A percentile compares a stretch with the other conserved stretches of the same genome.
Conservation (phyloP, 225 moss, liverwort and hornwort species). For the Takakia lepidozioides region DNA sequence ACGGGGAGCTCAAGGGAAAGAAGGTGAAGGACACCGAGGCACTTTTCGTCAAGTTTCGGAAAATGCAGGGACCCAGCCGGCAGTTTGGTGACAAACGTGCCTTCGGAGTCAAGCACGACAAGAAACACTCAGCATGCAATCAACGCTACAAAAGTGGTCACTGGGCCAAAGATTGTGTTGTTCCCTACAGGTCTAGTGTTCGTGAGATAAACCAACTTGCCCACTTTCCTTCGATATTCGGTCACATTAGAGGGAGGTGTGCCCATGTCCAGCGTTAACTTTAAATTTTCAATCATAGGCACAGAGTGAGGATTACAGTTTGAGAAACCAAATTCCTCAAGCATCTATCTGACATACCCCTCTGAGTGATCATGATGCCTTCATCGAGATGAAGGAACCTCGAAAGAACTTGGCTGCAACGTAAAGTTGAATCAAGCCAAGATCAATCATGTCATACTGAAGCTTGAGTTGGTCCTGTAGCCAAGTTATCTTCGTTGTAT, state of each 20-base stretch:
- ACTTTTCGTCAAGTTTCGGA: too few relatives aligned
- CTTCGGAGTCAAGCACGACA: neutral
- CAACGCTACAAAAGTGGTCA: neutral
- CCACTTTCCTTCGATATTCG: too few relatives aligned
- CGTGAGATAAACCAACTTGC: neutral
- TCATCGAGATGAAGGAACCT: neutral
- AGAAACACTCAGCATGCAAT: neutral
- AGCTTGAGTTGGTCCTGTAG: too few relatives aligned
- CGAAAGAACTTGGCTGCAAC: neutral
- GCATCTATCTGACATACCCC: neutral
- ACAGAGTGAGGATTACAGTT: too few relatives aligned
- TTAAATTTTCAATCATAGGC: too few relatives aligned
- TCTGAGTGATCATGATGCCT: neutral
- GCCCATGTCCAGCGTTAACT: too few relatives aligned
- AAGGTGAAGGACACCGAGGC: too few relatives aligned
- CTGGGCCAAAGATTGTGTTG: neutral
- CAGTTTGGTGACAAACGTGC: neutral
- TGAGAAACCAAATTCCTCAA: too few relatives aligned
- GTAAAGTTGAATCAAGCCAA: neutral
- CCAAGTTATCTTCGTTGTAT: too few relatives aligned
- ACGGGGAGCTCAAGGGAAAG: too few relatives aligned
- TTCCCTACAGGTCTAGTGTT: neutral
- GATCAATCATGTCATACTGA: conserved; percentile 1
- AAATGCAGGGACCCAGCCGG: neutral
- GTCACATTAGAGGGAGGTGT: too few relatives aligned